Evolutionary conservation across 1,284 basidiomycete genomes (phyloP).

Genomic region (Thecaphora frezii): DNA sequence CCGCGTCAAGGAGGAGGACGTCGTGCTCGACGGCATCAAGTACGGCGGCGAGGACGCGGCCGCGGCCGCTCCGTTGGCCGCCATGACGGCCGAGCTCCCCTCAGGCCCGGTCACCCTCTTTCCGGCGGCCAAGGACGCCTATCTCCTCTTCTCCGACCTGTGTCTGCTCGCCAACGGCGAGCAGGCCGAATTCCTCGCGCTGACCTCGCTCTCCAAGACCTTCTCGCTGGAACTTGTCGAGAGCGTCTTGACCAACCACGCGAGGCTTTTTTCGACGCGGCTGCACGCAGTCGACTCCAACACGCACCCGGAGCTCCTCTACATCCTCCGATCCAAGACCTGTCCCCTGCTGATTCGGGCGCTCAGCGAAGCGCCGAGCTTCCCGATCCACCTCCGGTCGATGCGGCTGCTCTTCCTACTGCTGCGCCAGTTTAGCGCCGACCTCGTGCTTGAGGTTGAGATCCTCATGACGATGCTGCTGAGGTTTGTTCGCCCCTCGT

Average conservation of each 20-base stretch:
- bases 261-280: conserved; percentile 69
- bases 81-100: conserved; percentile 46
- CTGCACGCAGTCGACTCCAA: conserved; percentile 1
- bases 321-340: conserved; percentile 81
- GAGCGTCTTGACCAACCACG: conserved; percentile 92
- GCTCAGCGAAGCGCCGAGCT: conserved; percentile 71
- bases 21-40: conserved; percentile 48
- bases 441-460: conserved; percentile 61
- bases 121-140: conserved; percentile 82
- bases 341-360: conserved; percentile 85
- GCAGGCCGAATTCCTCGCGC: conserved; percentile 74
- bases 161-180: conserved; percentile 63
- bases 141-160: conserved; percentile 64
- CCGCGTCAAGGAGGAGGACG: conserved; percentile 81
- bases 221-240: conserved; percentile 95
- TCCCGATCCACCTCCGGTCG: conserved; percentile 84
- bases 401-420: conserved; percentile 90
- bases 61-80: conserved; percentile 48
- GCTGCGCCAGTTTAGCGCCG: conserved; percentile 83
- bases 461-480: conserved; percentile 56
- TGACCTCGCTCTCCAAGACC: conserved; percentile 84
- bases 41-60: conserved; percentile 51
- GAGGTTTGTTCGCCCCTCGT: conserved; percentile 24
- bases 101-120: conserved; percentile 63
- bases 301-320: conserved; percentile 73